A percentile compares a stretch with the other conserved stretches of the same genome.
Evolutionary conservation across 1,139 yeast genomes (phyloP).

Genomic region (Magnusiomyces tetraspermus): DNA sequence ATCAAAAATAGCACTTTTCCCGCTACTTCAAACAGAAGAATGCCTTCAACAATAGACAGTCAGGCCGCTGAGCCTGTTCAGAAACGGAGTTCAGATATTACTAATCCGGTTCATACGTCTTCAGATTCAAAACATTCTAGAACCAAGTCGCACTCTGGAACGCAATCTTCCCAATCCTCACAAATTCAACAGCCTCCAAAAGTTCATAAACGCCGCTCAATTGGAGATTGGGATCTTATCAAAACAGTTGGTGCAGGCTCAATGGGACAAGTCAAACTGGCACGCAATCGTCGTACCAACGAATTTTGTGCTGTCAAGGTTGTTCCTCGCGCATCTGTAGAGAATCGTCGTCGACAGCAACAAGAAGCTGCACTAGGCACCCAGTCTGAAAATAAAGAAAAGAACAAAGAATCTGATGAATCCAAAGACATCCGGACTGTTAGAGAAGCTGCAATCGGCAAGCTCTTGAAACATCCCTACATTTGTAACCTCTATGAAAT

Average conservation of each 20-base stretch:
- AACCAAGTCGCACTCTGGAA: not conserved
- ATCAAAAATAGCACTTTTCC: not conserved
- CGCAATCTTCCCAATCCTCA: no score
- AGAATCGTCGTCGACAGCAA: constrained; percentile 31
- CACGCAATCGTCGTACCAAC: constrained; percentile 70
- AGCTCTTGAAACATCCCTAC: constrained; percentile 81
- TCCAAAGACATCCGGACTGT: constrained; percentile 88
- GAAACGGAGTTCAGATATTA: not conserved
- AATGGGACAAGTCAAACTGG: constrained; percentile 97
- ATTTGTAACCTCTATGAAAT: constrained; percentile 89
- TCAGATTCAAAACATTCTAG: not conserved
- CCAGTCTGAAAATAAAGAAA: constrained; percentile 36
- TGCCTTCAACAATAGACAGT: not conserved
- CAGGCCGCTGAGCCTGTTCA: not conserved
- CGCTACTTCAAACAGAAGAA: not conserved
- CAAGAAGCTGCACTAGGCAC: constrained; percentile 31
- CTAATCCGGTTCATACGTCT: not conserved
- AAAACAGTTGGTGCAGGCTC: constrained; percentile 97
- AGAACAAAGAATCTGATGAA: constrained; percentile 73
- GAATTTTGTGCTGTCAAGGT: constrained; percentile 63
- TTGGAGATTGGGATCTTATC: constrained; percentile 95
- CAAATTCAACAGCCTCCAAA: constrained; percentile 4
- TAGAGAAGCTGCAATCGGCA: constrained; percentile 90
- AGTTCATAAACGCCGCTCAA: constrained; percentile 53
- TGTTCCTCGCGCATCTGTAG: constrained; percentile 57